phyloP scores from a whole-genome alignment of 2,329 filamentous ascomycete genomes.

The Aquanectria penicillioides region DNA sequence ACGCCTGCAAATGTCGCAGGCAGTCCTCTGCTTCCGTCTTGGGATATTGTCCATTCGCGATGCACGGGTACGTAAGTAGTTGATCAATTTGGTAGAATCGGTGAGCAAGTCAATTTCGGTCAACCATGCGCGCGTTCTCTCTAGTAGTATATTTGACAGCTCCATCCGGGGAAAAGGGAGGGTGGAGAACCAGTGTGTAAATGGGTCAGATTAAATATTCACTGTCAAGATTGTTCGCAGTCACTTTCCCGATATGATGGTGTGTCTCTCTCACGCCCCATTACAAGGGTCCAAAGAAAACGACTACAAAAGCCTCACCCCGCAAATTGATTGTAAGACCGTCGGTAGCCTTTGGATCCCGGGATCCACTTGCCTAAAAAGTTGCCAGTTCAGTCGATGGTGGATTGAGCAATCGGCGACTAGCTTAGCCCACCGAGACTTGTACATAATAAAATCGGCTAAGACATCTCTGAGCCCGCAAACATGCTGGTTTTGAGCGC shows the following conservation, averaged over 20 bases:
- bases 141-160: no score
- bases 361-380: neutral
- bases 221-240: neutral
- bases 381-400: neutral
- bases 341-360: neutral
- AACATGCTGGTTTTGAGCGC: no score
- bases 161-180: no score
- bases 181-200: no score
- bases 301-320: neutral
- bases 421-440: neutral
- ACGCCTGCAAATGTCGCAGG: slow-evolving; percentile 7
- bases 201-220: no score
- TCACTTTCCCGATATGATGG: no score
- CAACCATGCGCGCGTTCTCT: neutral
- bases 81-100: no score
- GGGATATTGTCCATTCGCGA: slow-evolving; percentile 3
- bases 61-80: neutral
- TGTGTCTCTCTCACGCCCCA: no score
- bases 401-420: neutral
- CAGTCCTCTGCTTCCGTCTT: slow-evolving; percentile 7
- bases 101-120: neutral
- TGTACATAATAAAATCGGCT: neutral
- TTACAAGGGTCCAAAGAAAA: neutral
- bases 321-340: neutral
- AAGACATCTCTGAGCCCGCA: no score